These are phyloP conservation scores for Colletotrichum neosansevieriae DNA, from an alignment of 2,329 filamentous ascomycete genomes.

Conservation along the genomic window DNA sequence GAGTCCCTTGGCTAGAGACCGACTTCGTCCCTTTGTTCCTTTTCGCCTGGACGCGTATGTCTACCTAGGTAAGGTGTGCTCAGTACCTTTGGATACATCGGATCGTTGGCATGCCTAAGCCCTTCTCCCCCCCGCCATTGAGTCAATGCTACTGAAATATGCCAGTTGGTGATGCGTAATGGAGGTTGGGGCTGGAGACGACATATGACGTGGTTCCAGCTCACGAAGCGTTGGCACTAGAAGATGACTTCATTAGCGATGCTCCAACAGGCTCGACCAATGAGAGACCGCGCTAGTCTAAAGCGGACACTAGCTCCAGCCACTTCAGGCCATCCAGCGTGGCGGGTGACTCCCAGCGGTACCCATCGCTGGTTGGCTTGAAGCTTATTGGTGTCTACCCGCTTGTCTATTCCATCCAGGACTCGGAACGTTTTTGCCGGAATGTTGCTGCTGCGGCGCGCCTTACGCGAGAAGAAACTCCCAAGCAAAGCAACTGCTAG, in stretches of 20 bases:
- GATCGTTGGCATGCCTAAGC: too few species aligned
- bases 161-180: slow-evolving; percentile 34
- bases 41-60: too few species aligned
- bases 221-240: not conserved
- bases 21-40: too few species aligned
- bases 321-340: slow-evolving; percentile 23
- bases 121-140: too few species aligned
- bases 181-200: slow-evolving; percentile 20
- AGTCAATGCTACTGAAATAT: not conserved
- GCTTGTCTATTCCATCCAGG: not conserved
- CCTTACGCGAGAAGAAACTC: slow-evolving; percentile 7
- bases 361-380: not conserved
- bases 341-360: slow-evolving; percentile 26
- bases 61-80: too few species aligned
- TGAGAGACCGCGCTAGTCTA: not conserved
- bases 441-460: not conserved
- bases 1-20: too few species aligned
- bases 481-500: not conserved
- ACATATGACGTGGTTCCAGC: slow-evolving; percentile 39
- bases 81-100: too few species aligned
- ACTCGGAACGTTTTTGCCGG: slow-evolving; percentile 4
- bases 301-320: slow-evolving; percentile 17
- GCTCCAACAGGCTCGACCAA: slow-evolving; percentile 6
- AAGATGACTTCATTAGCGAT: slow-evolving; percentile 31
- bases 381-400: too few species aligned